Evolutionary conservation across 768 basidiomycete species (phyloP), one percentile per base, ranked within the genome.

Genomic region (Candolleomyces efflorescens): DNA sequence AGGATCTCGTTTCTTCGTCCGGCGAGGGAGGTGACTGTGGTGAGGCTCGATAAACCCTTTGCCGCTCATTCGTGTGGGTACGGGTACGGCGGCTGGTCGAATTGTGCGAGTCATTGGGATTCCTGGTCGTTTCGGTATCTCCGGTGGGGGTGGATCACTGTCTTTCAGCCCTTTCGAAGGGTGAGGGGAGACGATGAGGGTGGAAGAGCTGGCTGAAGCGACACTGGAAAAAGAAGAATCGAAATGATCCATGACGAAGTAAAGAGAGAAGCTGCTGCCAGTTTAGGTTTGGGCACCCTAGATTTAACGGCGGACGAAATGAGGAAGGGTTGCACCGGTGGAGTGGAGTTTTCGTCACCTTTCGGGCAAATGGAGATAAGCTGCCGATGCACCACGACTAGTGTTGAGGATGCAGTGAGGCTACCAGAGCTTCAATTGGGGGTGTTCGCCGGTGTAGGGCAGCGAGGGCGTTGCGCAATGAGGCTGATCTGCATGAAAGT

Each of bases 1-100:
- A 43, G 41, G 17, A 3, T 15, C 11, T 18, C 41, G 51, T 26
- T 20, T 49, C 41, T 47, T 58, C 32, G 50, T 26, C 22, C 65
- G 54, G 41, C 65, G 37, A 24, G 65, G 65, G 20, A 65, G 36
- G 58, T 65, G 63, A 38, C 58, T 61, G 17, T 38, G 32, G 56
- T 63, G 62, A 37, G 65, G 65, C 58, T 65, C 56, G 37, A 65
- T 60, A 54, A 65, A 65, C 50, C 65, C 65, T n/a, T 56, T 60
- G 12, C 57, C 49, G 47, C 65, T 65, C 65, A 65, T 63, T 55
- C 59, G 57, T n/a, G 32, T 53, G 9, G 51, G 51, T 32, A 32
- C 32, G 38, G 38, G 38, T 17, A 17, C 17, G 17, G 17, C 38
- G 41, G 41, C 41, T 17, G 41, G 15, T 20, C 41, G 46, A 6